phyloP scores from a whole-genome alignment of 2,329 filamentous ascomycete genomes.

The Neonectria hederae region DNA sequence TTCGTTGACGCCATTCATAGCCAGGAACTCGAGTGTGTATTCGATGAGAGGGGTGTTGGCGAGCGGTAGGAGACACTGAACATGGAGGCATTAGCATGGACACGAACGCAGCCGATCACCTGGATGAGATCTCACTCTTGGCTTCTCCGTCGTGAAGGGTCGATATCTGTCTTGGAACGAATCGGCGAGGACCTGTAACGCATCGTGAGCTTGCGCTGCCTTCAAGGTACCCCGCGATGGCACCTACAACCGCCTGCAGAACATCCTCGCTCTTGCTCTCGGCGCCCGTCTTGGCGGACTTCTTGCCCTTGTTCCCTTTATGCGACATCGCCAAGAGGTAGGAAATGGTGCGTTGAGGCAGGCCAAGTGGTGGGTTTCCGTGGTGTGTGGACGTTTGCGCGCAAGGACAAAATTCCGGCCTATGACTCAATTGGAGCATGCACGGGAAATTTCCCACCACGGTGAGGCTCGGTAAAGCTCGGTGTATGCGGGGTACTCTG shows the following conservation, averaged over 20 bases:
- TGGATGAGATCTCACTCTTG: conserved; percentile 71
- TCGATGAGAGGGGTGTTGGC: conserved; percentile 96
- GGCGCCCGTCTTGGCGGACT: conserved; percentile 59
- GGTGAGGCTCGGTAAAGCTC: conserved; percentile 32
- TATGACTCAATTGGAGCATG: conserved; percentile 45
- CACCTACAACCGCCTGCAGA: conserved; percentile 65
- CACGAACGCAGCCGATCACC: background rate
- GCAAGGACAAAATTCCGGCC: conserved; percentile 37
- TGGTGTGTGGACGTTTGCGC: conserved; percentile 31
- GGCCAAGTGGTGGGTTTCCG: conserved; percentile 16
- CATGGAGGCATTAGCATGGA: conserved; percentile 31
- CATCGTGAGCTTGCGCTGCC: conserved; percentile 33
- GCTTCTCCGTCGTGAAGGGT: conserved; percentile 88
- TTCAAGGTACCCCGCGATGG: conserved; percentile 41
- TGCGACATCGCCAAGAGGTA: conserved; percentile 53
- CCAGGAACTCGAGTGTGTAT: conserved; percentile 96
- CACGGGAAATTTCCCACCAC: conserved; percentile 42
- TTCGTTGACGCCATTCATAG: conserved; percentile 93
- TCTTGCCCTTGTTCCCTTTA: conserved; percentile 63
- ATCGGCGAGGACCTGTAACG: conserved; percentile 81
- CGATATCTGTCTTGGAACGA: conserved; percentile 92
- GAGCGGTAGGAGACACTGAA: conserved; percentile 87
- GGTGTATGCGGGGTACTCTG: conserved; percentile 22
- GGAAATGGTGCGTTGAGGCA: conserved; percentile 28
- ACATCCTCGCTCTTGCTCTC: conserved; percentile 68